A percentile compares a stretch with the other conserved stretches of the same genome.
These are phyloP conservation scores for Calonectria pseudoturangicola DNA, from an alignment of 2,329 filamentous ascomycete species.

Conservation along the genomic window DNA sequence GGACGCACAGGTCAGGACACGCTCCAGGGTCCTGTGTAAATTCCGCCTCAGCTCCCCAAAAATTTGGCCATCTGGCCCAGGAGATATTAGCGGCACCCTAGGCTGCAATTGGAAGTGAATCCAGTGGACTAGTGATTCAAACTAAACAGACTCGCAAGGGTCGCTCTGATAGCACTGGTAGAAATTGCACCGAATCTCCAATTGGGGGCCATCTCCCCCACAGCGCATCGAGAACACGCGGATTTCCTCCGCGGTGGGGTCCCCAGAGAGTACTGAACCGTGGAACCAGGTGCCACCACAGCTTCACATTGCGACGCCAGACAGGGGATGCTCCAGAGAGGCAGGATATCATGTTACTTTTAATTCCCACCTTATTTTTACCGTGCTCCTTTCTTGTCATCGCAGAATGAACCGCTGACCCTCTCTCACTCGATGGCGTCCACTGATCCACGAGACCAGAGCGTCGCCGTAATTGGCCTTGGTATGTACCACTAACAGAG, in stretches of 20 bases:
- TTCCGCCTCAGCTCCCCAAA: conserved; percentile 1
- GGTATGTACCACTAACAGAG: conserved; percentile 32
- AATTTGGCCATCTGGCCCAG: background rate
- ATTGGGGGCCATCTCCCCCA: background rate
- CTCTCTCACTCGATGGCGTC: conserved; percentile 27
- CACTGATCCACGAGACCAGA: conserved; percentile 38
- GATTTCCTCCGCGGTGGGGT: conserved; percentile 33
- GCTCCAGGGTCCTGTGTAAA: background rate
- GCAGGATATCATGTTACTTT: conserved; percentile 25
- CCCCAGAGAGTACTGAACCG: background rate
- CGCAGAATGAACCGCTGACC: conserved; percentile 10
- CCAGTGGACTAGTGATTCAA: background rate
- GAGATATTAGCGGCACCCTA: background rate
- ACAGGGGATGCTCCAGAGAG: conserved; percentile 22
- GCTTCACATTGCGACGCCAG: conserved; percentile 15
- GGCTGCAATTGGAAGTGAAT: background rate
- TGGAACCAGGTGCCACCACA: background rate
- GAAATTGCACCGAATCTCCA: conserved; percentile 20
- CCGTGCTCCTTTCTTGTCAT: background rate
- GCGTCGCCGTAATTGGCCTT: conserved; percentile 44
- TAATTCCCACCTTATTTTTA: conserved; percentile 12
- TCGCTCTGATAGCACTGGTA: background rate
- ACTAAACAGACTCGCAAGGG: background rate
- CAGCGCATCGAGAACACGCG: conserved; percentile 14
- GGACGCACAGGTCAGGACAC: background rate